Percentiles rank a stretch among this genome's conserved stretches.
Conservation (phyloP, 1,284 basidiomycete species). For the Pseudomicrostroma phylloplanum region DNA sequence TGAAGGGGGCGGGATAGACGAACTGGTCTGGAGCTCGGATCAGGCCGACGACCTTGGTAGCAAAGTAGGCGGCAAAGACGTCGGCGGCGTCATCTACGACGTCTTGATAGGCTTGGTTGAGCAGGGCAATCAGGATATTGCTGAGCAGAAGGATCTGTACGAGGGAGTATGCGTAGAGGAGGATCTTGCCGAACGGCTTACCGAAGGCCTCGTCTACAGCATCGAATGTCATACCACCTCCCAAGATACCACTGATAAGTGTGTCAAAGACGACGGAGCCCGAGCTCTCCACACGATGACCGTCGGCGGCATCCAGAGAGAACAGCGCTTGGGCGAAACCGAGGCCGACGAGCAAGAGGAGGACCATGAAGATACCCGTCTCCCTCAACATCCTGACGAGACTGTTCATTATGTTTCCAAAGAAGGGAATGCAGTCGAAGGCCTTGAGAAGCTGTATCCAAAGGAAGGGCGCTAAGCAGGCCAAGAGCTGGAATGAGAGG, state of each 20-base stretch:
- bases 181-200: constrained; percentile 60
- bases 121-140: constrained; percentile 81
- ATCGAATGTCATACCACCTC: constrained; percentile 29
- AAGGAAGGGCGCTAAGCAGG: constrained; percentile 41
- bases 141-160: constrained; percentile 29
- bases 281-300: constrained; percentile 58
- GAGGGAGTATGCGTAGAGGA: constrained; percentile 61
- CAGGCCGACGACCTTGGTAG: constrained; percentile 40
- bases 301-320: constrained; percentile 84
- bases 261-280: constrained; percentile 63
- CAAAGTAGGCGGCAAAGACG: constrained; percentile 27
- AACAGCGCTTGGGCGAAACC: constrained; percentile 82
- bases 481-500: constrained; percentile 36
- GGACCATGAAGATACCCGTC: constrained; percentile 56
- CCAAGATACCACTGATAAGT: constrained; percentile 72
- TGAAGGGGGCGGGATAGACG: constrained; percentile 60
- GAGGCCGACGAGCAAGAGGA: constrained; percentile 70
- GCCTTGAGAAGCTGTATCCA: constrained; percentile 39
- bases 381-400: constrained; percentile 76
- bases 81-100: constrained; percentile 35
- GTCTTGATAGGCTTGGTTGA: constrained; percentile 47
- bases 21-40: constrained; percentile 66
- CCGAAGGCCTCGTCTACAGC: constrained; percentile 23
- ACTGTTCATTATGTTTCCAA: constrained; percentile 35
- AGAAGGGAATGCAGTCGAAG: constrained; percentile 56